These are phyloP conservation scores for Vaccinium vitisidaea DNA, from an alignment of 148 eudicot species.

Conservation along the genomic window DNA sequence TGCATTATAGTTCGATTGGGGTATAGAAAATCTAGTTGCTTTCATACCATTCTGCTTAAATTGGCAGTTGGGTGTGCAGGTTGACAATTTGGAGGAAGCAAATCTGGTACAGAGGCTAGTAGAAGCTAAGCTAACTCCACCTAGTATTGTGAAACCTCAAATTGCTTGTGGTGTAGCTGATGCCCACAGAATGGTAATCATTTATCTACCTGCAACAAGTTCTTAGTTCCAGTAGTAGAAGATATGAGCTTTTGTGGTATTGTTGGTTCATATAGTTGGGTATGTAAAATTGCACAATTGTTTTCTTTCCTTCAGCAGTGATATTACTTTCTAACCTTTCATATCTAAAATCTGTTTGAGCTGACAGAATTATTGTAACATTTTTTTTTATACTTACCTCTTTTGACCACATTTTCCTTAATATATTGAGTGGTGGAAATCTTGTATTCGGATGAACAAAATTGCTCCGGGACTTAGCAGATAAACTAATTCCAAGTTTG, in stretches of 20 bases:
- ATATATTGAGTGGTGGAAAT: not conserved
- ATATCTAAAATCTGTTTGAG: not conserved
- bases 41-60: not conserved
- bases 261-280: not conserved
- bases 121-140: slow-evolving; percentile 66
- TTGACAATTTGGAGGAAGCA: slow-evolving; percentile 61
- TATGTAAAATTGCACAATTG: not conserved
- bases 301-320: not conserved
- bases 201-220: not conserved
- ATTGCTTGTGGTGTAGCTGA: slow-evolving; percentile 95
- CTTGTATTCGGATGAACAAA: not conserved
- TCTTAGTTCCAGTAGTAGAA: not conserved
- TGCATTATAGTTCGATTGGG: not conserved
- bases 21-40: not conserved
- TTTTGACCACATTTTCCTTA: not conserved
- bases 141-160: slow-evolving; percentile 94
- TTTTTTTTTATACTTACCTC: not conserved
- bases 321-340: not conserved
- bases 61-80: slow-evolving; percentile 49
- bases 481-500: not conserved
- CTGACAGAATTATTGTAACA: not conserved
- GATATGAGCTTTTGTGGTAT: not conserved
- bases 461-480: not conserved
- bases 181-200: slow-evolving; percentile 91
- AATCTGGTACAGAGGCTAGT: slow-evolving; percentile 49